Percentiles rank a stretch among this genome's conserved stretches.
Evolutionary conservation across 2,329 filamentous ascomycete species (phyloP).

Genomic region (Cercospora sp.): DNA sequence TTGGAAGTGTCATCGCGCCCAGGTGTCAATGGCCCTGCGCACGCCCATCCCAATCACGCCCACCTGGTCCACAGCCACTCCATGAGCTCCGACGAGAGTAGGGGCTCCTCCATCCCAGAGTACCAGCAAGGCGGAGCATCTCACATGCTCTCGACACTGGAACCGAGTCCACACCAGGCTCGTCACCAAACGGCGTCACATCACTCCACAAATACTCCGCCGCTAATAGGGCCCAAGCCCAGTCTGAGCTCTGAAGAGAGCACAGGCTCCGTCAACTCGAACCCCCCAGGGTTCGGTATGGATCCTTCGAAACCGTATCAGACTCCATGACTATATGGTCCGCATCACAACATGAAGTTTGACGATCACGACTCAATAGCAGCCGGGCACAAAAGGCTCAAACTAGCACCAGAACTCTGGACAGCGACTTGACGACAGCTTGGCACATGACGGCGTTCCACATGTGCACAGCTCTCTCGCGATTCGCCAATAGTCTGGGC

Average conservation of each 20-base stretch:
- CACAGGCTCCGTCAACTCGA: constrained; percentile 22
- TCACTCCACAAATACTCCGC: constrained; percentile 7
- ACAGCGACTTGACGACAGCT: neutral
- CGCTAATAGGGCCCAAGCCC: constrained; percentile 4
- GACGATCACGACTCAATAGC: neutral
- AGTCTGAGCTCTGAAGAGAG: constrained; percentile 28
- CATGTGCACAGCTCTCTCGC: neutral
- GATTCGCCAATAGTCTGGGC: neutral
- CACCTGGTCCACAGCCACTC: constrained; percentile 25
- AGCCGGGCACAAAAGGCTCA: constrained; percentile 3
- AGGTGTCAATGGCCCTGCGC: neutral
- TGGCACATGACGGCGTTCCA: neutral
- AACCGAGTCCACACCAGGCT: constrained; percentile 9
- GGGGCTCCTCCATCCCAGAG: constrained; percentile 21
- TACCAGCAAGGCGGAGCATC: neutral
- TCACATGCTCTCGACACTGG: constrained; percentile 8
- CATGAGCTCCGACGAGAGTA: constrained; percentile 28
- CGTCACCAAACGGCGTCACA: constrained; percentile 1
- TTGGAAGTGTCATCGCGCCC: constrained; percentile 21
- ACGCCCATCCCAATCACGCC: constrained; percentile 12
- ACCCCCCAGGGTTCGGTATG: constrained; percentile 14
- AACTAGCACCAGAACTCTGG: constrained; percentile 6
- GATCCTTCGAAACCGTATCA: constrained; percentile 22
- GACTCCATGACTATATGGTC: constrained; percentile 21
- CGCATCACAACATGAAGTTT: neutral